These are phyloP conservation scores for Chaetoceros tenuissimus DNA, from an alignment of 108 stramenopile species.

Conservation along the genomic window DNA sequence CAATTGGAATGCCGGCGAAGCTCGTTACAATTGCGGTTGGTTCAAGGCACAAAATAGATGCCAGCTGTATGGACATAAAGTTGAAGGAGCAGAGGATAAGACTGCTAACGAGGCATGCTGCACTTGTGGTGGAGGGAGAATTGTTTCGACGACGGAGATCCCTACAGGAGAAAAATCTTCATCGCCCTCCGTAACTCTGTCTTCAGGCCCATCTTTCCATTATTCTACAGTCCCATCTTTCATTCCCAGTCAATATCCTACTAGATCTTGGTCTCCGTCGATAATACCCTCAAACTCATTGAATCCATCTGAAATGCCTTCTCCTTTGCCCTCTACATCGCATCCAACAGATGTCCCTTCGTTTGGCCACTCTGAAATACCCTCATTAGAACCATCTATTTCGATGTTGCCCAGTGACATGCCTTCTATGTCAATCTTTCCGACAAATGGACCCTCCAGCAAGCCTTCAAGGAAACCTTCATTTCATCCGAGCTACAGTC, in stretches of 20 bases:
- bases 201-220: background rate
- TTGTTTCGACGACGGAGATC: too few species aligned
- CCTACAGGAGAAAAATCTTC: background rate
- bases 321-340: background rate
- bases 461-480: background rate
- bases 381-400: too few species aligned
- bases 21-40: background rate
- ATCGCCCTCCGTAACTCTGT: background rate
- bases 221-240: background rate
- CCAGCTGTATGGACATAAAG: background rate
- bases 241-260: too few species aligned
- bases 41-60: background rate
- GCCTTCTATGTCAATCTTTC: too few species aligned
- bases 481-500: background rate
- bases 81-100: background rate
- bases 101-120: background rate
- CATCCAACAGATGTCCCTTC: too few species aligned
- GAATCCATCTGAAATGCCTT: background rate
- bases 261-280: too few species aligned
- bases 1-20: background rate
- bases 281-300: background rate
- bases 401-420: too few species aligned
- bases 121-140: background rate
- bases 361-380: too few species aligned
- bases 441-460: background rate